A percentile compares a stretch with the other conserved stretches of the same genome.
Evolutionary conservation across 106 monocot genomes (phyloP).

Genomic region (Allium sativum): DNA sequence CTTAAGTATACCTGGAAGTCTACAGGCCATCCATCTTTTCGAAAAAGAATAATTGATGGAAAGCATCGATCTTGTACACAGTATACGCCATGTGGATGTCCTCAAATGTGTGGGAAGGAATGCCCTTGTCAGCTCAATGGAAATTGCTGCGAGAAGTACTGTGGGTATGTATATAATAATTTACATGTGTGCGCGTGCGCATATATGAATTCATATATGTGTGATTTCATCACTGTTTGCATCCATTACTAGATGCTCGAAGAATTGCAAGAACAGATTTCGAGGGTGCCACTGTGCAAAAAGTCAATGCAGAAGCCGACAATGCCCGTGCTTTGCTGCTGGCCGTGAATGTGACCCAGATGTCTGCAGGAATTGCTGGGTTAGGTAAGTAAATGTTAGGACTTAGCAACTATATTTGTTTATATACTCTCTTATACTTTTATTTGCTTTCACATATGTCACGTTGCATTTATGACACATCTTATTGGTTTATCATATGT

Average conservation of each 20-base stretch:
- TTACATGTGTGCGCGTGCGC: too few species aligned
- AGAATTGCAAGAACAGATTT: slow-evolving; percentile 94
- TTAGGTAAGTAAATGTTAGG: slow-evolving; percentile 41
- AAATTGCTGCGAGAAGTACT: slow-evolving; percentile 98
- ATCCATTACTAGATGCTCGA: slow-evolving; percentile 57
- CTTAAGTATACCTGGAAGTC: slow-evolving; percentile 98
- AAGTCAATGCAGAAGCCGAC: slow-evolving; percentile 97
- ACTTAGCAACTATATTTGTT: too few species aligned
- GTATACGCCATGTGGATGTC: slow-evolving; percentile 90
- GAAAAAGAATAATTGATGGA: slow-evolving; percentile 79
- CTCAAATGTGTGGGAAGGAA: slow-evolving; percentile 77
- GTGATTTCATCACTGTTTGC: not conserved
- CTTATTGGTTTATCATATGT: too few species aligned
- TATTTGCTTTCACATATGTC: not conserved
- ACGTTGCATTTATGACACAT: not conserved
- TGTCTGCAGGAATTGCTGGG: slow-evolving; percentile 99
- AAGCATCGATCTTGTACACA: slow-evolving; percentile 74
- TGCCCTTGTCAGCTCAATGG: slow-evolving; percentile 82
- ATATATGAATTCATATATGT: not conserved
- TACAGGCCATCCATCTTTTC: slow-evolving; percentile 80
- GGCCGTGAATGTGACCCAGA: slow-evolving; percentile 99
- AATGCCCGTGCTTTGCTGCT: slow-evolving; percentile 96
- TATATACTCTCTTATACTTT: too few species aligned
- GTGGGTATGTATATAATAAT: slow-evolving; percentile 44
- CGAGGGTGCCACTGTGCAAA: slow-evolving; percentile 99